Conservation (phyloP, 176 grass and related monocot species). For the Otatea glauca region DNA sequence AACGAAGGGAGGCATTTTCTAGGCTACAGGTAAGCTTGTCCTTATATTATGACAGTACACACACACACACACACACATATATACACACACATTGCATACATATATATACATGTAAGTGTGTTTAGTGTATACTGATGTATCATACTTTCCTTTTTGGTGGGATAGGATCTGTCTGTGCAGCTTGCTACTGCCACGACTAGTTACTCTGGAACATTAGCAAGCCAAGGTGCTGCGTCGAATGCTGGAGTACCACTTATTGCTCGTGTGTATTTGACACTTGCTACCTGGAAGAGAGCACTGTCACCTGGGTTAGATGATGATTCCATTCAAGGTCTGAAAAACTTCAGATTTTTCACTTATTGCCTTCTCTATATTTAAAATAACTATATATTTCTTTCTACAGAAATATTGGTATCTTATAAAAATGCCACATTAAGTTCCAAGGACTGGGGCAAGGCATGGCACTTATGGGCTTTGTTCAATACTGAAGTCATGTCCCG, state of each 20-base stretch:
- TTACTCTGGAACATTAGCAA: constrained; percentile 53
- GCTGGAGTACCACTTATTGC: constrained; percentile 83
- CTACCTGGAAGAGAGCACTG: constrained; percentile 84
- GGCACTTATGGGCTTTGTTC: constrained; percentile 97
- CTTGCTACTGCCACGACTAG: constrained; percentile 62
- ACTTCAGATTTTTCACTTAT: constrained; percentile 11
- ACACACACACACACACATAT: too few species aligned
- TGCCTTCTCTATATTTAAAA: constrained; percentile 33
- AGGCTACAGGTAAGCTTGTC: constrained; percentile 72
- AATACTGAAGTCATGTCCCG: constrained; percentile 98
- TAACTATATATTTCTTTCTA: constrained; percentile 11
- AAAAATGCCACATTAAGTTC: constrained; percentile 88
- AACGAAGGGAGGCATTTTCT: constrained; percentile 82
- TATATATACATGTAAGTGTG: too few species aligned
- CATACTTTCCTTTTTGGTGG: constrained; percentile 42
- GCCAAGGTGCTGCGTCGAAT: constrained; percentile 45
- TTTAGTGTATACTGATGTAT: not conserved
- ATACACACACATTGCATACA: too few species aligned
- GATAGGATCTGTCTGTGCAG: constrained; percentile 77
- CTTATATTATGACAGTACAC: constrained; percentile 25
- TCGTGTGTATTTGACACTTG: constrained; percentile 93
- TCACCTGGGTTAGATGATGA: constrained; percentile 90
- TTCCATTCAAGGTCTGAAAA: constrained; percentile 77
- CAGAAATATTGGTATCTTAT: constrained; percentile 87
- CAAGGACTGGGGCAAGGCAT: constrained; percentile 94